phyloP scores from a whole-genome alignment of 2,329 filamentous ascomycete genomes.

The Dothiorella sarmentorum region DNA sequence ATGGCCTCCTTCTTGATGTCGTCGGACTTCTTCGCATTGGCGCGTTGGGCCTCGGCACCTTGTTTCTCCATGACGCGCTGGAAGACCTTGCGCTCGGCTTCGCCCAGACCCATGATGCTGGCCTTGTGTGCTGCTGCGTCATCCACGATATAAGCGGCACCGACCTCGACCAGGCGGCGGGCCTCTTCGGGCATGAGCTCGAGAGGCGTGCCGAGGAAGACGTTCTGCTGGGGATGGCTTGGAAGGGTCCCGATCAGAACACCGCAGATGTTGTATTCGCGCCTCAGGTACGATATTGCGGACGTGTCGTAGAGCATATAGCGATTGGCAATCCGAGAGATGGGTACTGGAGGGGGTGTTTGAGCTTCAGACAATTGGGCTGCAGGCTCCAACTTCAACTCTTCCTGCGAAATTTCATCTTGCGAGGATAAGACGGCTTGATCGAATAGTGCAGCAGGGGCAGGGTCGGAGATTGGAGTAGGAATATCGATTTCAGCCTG shows the following conservation, averaged over 20 bases:
- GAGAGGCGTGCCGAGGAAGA: slow-evolving; percentile 84
- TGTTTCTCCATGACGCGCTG: slow-evolving; percentile 54
- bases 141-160: slow-evolving; percentile 75
- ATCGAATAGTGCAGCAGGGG: not conserved
- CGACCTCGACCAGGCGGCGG: slow-evolving; percentile 71
- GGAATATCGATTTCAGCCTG: slow-evolving; percentile 2
- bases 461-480: not conserved
- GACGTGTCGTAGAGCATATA: slow-evolving; percentile 90
- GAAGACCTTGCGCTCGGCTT: slow-evolving; percentile 60
- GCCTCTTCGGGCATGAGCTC: slow-evolving; percentile 92
- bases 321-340: slow-evolving; percentile 73
- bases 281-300: slow-evolving; percentile 72
- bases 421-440: not conserved
- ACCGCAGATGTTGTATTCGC: slow-evolving; percentile 78
- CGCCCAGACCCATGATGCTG: slow-evolving; percentile 51
- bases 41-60: slow-evolving; percentile 49
- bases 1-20: slow-evolving; percentile 30
- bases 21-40: slow-evolving; percentile 49
- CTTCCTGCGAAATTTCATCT: not conserved
- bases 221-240: slow-evolving; percentile 89
- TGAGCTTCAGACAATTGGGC: slow-evolving; percentile 30
- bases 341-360: slow-evolving; percentile 58
- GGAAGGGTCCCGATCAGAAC: slow-evolving; percentile 84
- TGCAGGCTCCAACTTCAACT: not conserved
- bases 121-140: slow-evolving; percentile 68